Conservation (phyloP, 345 rosid genomes). For the rapeseed (Brassica napus) region DNA sequence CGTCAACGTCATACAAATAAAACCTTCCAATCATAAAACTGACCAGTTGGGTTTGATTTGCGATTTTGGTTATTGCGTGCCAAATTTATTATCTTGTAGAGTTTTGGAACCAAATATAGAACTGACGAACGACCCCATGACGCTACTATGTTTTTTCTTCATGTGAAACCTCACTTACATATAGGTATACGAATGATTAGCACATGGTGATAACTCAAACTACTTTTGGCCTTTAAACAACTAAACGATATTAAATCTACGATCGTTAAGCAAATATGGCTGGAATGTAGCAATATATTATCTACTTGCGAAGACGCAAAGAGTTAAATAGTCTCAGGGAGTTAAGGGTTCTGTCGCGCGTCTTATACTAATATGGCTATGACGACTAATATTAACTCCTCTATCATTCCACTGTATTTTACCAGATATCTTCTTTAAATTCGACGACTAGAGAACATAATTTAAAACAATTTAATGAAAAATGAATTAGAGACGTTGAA, state of each 20-base stretch:
- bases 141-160: conserved; percentile 1
- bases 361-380: neutral
- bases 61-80: conserved; percentile 33
- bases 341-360: neutral
- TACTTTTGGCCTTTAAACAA: conserved; percentile 3
- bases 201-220: neutral
- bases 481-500: neutral
- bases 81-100: conserved; percentile 4
- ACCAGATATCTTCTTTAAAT: neutral
- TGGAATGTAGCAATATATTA: neutral
- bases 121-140: neutral
- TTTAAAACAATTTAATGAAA: neutral
- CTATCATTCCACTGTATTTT: neutral
- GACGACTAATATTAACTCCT: too few species aligned
- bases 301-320: neutral
- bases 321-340: neutral
- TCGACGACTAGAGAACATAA: too few species aligned
- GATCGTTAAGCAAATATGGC: neutral
- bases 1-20: conserved; percentile 25
- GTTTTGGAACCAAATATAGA: conserved; percentile 16
- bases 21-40: conserved; percentile 32
- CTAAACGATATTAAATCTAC: neutral
- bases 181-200: neutral
- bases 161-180: conserved; percentile 28
- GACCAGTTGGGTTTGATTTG: conserved; percentile 26